phyloP scores from a whole-genome alignment of 75 land plant species.

The Cunninghamia lanceolata region DNA sequence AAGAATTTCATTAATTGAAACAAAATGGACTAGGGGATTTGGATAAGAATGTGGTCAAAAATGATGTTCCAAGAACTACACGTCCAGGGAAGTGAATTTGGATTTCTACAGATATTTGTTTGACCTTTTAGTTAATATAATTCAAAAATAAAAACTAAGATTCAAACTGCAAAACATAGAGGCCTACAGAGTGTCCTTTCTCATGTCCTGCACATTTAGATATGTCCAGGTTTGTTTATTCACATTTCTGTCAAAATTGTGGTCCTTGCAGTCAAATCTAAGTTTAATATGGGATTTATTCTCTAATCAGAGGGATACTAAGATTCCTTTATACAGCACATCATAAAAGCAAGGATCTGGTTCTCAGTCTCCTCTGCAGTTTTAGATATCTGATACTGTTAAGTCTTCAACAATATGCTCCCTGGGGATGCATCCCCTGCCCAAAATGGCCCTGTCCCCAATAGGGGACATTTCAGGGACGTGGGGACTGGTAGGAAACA shows the following conservation, averaged over 20 bases:
- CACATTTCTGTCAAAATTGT: background rate
- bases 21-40: background rate
- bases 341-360: background rate
- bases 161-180: background rate
- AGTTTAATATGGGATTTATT: background rate
- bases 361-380: background rate
- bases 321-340: background rate
- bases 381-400: background rate
- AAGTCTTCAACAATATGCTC: background rate
- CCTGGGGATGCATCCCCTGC: no score
- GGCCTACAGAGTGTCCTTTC: background rate
- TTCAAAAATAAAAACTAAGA: background rate
- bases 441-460: no score
- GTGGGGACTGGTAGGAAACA: no score
- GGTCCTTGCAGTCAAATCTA: background rate
- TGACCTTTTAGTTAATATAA: background rate
- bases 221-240: background rate
- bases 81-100: no score
- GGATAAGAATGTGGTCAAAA: conserved; percentile 2
- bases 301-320: background rate
- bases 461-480: no score
- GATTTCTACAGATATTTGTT: background rate
- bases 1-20: background rate
- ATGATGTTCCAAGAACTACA: background rate
- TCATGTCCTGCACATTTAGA: background rate